Base-by-base conservation (phyloP, 305 asterid genomes). In the Fraxinus latifolia region DNA sequence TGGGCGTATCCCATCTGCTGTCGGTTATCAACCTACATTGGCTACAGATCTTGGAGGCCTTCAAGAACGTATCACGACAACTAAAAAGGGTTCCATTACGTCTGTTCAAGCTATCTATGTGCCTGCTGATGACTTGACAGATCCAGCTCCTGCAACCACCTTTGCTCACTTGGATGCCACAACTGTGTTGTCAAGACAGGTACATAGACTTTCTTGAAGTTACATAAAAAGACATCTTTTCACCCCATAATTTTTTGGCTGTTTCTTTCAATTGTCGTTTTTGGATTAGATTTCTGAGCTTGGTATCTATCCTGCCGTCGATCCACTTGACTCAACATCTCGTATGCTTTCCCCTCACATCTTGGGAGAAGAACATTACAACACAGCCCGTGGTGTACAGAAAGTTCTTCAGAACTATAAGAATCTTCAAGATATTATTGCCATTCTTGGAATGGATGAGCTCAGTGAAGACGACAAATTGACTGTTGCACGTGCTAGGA, bases 161-260 rank as follows among this genome's bases (percentile, higher is more conserved):
- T 95, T 95, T 82, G 99, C 99, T 85, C 99, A 95, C 89, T 95
- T 95, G 95, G 99, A 95, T 84, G 99, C 99, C 82, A 95, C 99
- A 55, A 95, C 99, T 36, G 99, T 95, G 91, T 85, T 95, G 82
- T 95, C 99, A 4, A 90, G 99, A 83, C 95, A 92, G 87, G 98
- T 94, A 81, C 0, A 39, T 47, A 34, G 8, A 37, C 83, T 12
- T 50, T 19, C 21, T 50, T 50, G 60, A 50, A 6, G 58, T 71
- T 31, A 0, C 2, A 5, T 0, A 39, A 62, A 7, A 11, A 6
- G 19, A 81, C 71, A 1, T 25, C 62, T 17, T 5, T 79, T 21
- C 7, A 14, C 71, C 42, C 21, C 2, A 21, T 44, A 23, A n/a
- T 80, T 77, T 80, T 74, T 78, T 86, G 53, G 62, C 73, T 84